phyloP scores from a whole-genome alignment of 73 alveolate species.

The Tetrahymena borealis region DNA sequence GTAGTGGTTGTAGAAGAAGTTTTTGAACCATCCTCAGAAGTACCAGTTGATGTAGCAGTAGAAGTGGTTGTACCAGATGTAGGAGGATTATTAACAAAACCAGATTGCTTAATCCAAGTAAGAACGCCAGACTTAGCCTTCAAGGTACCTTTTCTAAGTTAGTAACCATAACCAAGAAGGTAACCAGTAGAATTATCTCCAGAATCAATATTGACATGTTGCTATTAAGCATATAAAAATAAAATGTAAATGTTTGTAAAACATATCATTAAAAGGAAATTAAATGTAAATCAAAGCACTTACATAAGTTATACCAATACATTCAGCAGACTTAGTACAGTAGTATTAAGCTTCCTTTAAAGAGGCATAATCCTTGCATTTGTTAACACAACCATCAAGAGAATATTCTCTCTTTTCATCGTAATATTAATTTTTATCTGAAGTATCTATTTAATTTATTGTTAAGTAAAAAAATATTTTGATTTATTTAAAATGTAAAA shows the following conservation, averaged over 20 bases:
- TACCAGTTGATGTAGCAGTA: neutral
- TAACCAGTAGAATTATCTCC: neutral
- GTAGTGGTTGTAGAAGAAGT: neutral
- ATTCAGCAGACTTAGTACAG: neutral
- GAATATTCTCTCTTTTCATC: neutral
- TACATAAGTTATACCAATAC: neutral
- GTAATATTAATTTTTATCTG: neutral
- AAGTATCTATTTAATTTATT: neutral
- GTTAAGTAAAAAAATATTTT: too few relatives aligned
- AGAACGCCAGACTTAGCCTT: neutral
- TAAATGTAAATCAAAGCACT: neutral
- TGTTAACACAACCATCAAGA: neutral
- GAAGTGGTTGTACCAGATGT: neutral
- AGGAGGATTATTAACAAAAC: neutral
- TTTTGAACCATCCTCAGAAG: too few relatives aligned
- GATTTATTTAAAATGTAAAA: too few relatives aligned
- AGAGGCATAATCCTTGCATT: neutral
- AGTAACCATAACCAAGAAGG: neutral
- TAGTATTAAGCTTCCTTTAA: neutral
- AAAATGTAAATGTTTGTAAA: too few relatives aligned
- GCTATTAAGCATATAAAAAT: neutral
- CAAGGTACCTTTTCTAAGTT: neutral
- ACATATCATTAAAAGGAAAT: neutral
- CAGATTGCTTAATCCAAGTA: neutral
- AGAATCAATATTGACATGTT: neutral